Conservation (phyloP, 106 monocot species). For the Cymbidium sinense region DNA sequence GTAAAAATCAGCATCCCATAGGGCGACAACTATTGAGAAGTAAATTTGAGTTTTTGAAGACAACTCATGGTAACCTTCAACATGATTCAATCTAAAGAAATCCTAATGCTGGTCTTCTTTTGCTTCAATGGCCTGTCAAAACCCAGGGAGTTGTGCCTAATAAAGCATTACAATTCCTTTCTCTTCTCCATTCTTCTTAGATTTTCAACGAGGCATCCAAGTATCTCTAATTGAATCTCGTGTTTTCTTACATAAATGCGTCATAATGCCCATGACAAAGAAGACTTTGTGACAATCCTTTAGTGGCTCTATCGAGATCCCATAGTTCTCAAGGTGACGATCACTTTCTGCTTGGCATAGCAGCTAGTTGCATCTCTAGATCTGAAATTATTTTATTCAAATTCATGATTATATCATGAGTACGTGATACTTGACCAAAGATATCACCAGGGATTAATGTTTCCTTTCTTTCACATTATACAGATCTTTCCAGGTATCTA, state of each 20-base stretch:
- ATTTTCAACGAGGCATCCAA: slow-evolving; percentile 47
- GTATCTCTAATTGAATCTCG: slow-evolving; percentile 59
- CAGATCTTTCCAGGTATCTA: slow-evolving; percentile 4
- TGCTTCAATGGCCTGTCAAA: slow-evolving; percentile 13
- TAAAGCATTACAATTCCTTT: slow-evolving; percentile 22
- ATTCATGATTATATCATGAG: slow-evolving; percentile 48
- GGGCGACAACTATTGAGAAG: slow-evolving; percentile 14
- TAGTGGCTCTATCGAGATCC: slow-evolving; percentile 8
- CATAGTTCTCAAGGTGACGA: slow-evolving; percentile 9
- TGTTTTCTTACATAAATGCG: slow-evolving; percentile 57
- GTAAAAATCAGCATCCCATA: slow-evolving; percentile 31
- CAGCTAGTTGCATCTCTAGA: slow-evolving; percentile 54
- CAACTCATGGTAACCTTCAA: slow-evolving; percentile 22
- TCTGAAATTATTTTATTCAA: slow-evolving; percentile 58
- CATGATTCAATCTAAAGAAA: slow-evolving; percentile 22
- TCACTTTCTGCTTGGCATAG: slow-evolving; percentile 39
- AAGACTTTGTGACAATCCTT: slow-evolving; percentile 32
- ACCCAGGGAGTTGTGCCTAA: slow-evolving; percentile 24
- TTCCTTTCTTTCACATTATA: slow-evolving; percentile 29
- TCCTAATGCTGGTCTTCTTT: slow-evolving; percentile 18
- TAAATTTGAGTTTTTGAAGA: slow-evolving; percentile 21
- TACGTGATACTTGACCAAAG: slow-evolving; percentile 51
- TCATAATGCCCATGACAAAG: slow-evolving; percentile 66
- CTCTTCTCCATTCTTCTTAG: slow-evolving; percentile 16
- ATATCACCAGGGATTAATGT: slow-evolving; percentile 15